Evolutionary conservation across 257 asterid species (phyloP), one percentile per base, ranked within the genome.

Genomic region (Nicotiana undulata): DNA sequence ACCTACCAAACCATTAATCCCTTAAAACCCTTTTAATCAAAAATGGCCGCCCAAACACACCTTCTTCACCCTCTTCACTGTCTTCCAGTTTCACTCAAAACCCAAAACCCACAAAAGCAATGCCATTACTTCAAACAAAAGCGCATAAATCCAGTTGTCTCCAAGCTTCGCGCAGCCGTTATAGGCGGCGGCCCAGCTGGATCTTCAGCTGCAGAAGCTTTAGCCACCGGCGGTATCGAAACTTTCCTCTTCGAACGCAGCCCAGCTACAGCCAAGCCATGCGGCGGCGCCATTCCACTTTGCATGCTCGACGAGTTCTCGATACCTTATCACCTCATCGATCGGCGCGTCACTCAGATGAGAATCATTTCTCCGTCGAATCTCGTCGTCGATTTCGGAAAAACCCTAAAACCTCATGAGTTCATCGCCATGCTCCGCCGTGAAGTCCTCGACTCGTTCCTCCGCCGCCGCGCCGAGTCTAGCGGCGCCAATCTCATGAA

Each of bases 161-260:
- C 88, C 63, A 89, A 89, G 79, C 88, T 93, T 51, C 88, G 94
- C 26, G 97, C 82, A 1, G 98, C 98, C n/a, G 98, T 92, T 0
- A 86, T 93, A 3, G 98, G 98, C 12, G 98, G 97, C 9, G 98
- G 98, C 16, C 97, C 97, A 2, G 98, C 98, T 4, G 98, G 98
- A 9, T 92, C 98, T 68, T 92, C 98, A 5, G 98, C 98, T 0
- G 98, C 97, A 2, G 95, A 93, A 85, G 92, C 94, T 32, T 83
- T 93, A 40, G 95, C 95, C 83, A 40, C 89, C 3, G 94, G 98
- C 10, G 98, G 98, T 51, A 63, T 93, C 15, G 97, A 93, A 83
- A 93, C 97, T 0, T 93, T 88, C 90, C 87, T 93, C 86, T 93
- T 93, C 67, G 98, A 93, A 81, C 94, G 98, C 82, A 88, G 91